Percentiles rank a stretch among this genome's conserved stretches.
Evolutionary conservation across 257 asterid genomes (phyloP).

Genomic region (Solanum paucissectum): DNA sequence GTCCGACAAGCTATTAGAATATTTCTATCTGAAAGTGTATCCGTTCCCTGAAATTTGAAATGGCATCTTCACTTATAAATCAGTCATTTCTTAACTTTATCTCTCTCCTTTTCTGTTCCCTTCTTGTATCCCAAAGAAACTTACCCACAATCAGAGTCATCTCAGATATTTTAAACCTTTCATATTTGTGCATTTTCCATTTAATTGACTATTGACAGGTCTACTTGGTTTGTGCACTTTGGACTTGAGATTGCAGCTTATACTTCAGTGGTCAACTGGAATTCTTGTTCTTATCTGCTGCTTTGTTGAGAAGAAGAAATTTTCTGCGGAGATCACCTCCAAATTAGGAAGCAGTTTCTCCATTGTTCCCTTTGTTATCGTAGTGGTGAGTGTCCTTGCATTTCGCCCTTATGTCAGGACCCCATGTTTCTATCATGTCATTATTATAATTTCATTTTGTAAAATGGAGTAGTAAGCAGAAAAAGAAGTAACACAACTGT

Average conservation of each 20-base stretch:
- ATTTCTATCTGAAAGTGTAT: not conserved
- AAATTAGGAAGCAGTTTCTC: constrained; percentile 97
- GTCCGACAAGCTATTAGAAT: not conserved
- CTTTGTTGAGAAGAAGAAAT: constrained; percentile 67
- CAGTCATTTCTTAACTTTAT: not conserved
- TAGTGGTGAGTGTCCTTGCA: constrained; percentile 60
- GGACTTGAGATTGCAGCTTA: constrained; percentile 89
- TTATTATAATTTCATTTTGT: not conserved
- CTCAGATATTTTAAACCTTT: not conserved
- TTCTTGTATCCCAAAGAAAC: not conserved
- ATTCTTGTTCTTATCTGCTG: constrained; percentile 76
- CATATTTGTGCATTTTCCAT: constrained; percentile 15
- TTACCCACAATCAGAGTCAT: not conserved
- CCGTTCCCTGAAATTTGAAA: not conserved
- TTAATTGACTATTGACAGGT: constrained; percentile 31
- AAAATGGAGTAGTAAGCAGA: not conserved
- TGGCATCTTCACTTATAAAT: not conserved
- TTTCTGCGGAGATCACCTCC: constrained; percentile 58
- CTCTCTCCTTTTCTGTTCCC: not conserved
- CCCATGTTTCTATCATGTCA: not conserved
- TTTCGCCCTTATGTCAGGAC: not conserved
- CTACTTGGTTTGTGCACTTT: constrained; percentile 34
- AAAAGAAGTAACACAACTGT: not conserved
- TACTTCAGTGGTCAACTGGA: constrained; percentile 94
- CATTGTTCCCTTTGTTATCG: constrained; percentile 72